Evolutionary conservation across 768 basidiomycete species (phyloP), one percentile per base, ranked within the genome.

Genomic region (Termitomyces sp.): DNA sequence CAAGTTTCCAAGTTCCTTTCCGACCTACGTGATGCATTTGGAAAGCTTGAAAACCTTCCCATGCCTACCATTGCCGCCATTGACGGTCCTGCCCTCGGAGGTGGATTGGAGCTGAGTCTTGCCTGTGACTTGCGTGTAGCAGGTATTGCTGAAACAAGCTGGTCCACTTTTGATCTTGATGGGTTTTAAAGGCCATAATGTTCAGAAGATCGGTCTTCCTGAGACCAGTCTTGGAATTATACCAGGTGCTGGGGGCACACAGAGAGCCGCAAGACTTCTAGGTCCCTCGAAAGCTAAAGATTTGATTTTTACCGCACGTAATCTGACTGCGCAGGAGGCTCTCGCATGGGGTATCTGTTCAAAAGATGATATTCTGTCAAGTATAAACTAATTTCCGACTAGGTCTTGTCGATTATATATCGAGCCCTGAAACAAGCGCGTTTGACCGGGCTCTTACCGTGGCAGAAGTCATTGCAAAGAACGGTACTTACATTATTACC

Each of bases 31-130:
- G 77, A 79, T 43, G 83, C 91, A 9, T 73, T 98, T 45, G 80
- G 82, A 34, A 84, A 83, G 67, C 82, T 98, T n/a, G 94, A 95
- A 74, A 78, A 80, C 45, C 77, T 96, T 38, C 89, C 90, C 5
- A 84, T 96, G 77, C 95, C 95, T 4, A 96, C 93, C 15, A 91
- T 97, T 59, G 91, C 91, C 40, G 93, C 94, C 5, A 91, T 98
- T 46, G 95, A 97, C 70, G 95, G 95, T 0, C 92, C 92, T 20
- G 95, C 95, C 9, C 80, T 98, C 0, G 95, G 95, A 10, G 95
- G 95, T n/a, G 95, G 95, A 2, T 80, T 95, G 34, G 95, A 98
- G 73, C 73, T 97, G 60, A 82, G 88, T 60, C 80, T 98, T 57
- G 89, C 92, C 2, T 96, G 94, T 74, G 95, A 98, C 77, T 73